Conservation (phyloP, 441 rosid genomes). For the Croton laevigatus region DNA sequence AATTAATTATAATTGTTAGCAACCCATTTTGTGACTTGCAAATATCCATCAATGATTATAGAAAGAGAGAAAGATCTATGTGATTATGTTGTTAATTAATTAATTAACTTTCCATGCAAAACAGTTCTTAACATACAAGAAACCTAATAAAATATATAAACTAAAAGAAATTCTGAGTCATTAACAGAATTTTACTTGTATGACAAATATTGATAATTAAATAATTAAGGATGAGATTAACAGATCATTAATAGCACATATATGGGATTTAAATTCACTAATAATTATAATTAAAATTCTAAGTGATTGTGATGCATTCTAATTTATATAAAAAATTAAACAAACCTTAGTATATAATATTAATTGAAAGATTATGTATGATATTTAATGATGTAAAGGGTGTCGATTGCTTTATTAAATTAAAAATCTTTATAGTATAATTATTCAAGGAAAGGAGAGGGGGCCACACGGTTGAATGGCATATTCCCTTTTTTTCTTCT, state of each 20-base stretch:
- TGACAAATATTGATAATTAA: conserved; percentile 13
- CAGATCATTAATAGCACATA: not conserved
- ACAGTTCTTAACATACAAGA: conserved; percentile 13
- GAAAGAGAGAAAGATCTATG: not conserved
- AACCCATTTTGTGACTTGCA: conserved; percentile 4
- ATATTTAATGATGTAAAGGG: conserved; percentile 21
- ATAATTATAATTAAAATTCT: not conserved
- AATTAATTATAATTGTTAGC: not conserved
- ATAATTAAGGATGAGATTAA: conserved; percentile 5
- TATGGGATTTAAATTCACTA: not conserved
- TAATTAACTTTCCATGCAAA: not conserved
- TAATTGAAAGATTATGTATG: conserved; percentile 10
- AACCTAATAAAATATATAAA: not conserved
- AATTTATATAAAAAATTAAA: conserved; percentile 1
- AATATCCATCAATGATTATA: conserved; percentile 24
- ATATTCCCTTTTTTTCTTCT: conserved; percentile 14
- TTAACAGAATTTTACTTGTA: not conserved
- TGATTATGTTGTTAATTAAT: no score
- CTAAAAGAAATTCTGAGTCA: conserved; percentile 1
- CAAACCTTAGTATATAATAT: conserved; percentile 5
- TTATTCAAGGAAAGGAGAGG: conserved; percentile 9
- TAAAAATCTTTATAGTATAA: not conserved
- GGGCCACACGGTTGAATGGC: conserved; percentile 18
- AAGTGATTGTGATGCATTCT: conserved; percentile 29
- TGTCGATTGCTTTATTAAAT: not conserved